Conservation (phyloP, 2,329 filamentous ascomycete species). For the Fusarium neocosmosporiellum region DNA sequence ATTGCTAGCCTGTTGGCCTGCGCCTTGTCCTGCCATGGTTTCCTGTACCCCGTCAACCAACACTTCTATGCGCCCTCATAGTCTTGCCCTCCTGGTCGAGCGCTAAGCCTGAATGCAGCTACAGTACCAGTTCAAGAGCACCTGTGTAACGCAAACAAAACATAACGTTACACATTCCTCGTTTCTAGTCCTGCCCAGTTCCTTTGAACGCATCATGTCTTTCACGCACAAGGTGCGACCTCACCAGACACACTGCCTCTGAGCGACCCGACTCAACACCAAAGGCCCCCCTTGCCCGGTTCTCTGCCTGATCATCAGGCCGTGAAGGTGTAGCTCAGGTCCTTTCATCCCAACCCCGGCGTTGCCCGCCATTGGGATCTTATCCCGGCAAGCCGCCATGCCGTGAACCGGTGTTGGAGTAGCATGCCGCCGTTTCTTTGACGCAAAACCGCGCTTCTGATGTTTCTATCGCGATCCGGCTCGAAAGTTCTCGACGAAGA, state of each 20-base stretch:
- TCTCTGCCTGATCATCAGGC: conserved; percentile 40
- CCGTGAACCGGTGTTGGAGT: conserved; percentile 16
- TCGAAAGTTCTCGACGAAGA: conserved; percentile 2
- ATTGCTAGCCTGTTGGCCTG: background rate
- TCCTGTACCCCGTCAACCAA: conserved; percentile 17
- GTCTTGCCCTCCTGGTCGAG: conserved; percentile 6
- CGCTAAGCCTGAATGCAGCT: conserved; percentile 24
- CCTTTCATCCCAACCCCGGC: conserved; percentile 12
- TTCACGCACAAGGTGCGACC: conserved; percentile 18
- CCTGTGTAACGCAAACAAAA: conserved; percentile 42
- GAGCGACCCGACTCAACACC: conserved; percentile 28
- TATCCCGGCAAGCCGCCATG: conserved; percentile 23
- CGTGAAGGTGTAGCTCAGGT: conserved; percentile 24
- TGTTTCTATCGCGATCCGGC: background rate
- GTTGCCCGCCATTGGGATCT: conserved; percentile 7
- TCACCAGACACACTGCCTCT: conserved; percentile 23
- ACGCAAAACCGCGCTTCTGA: conserved; percentile 6
- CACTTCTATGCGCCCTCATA: conserved; percentile 6
- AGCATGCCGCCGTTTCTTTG: conserved; percentile 17
- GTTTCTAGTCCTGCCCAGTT: conserved; percentile 39
- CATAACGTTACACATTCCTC: conserved; percentile 38
- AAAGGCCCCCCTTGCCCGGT: conserved; percentile 16
- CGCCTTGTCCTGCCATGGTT: background rate
- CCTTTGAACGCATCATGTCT: conserved; percentile 31
- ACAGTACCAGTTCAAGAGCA: conserved; percentile 8